These are phyloP conservation scores for Aschersonia sp. DNA, from an alignment of 2,329 filamentous ascomycete species.

Conservation along the genomic window DNA sequence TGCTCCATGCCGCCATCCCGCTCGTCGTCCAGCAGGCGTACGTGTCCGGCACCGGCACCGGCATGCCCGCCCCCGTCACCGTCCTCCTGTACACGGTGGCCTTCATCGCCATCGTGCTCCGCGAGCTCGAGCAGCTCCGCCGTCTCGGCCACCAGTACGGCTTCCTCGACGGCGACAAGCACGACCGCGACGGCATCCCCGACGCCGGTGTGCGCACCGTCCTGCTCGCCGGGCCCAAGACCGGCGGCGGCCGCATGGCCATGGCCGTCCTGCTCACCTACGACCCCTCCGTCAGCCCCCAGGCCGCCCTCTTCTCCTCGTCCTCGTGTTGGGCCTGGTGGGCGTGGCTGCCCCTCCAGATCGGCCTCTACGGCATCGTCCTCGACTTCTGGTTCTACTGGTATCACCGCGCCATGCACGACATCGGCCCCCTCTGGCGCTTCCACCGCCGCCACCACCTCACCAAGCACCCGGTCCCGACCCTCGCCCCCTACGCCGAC, in stretches of 20 bases:
- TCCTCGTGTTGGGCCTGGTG: conserved; percentile 12
- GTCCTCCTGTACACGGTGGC: conserved; percentile 13
- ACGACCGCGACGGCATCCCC: conserved; percentile 19
- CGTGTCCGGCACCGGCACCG: conserved; percentile 10
- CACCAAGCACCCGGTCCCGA: conserved; percentile 10
- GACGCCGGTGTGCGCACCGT: conserved; percentile 13
- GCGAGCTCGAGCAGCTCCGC: conserved; percentile 15
- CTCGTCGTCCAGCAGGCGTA: conserved; percentile 9
- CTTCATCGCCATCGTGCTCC: conserved; percentile 16
- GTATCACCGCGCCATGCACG: conserved; percentile 21
- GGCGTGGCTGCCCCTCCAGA: conserved; percentile 14
- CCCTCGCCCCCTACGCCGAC: conserved; percentile 24
- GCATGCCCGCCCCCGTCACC: conserved; percentile 2
- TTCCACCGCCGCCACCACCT: conserved; percentile 28
- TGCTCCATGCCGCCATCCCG: conserved; percentile 7
- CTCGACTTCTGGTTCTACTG: conserved; percentile 5
- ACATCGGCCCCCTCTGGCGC: conserved; percentile 19
- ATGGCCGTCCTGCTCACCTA: conserved; percentile 11
- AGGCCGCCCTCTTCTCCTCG: conserved; percentile 7
- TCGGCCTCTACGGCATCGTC: conserved; percentile 1
- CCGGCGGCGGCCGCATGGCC: conserved; percentile 6
- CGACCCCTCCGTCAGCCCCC: conserved; percentile 8
- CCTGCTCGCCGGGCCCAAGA: conserved; percentile 5
- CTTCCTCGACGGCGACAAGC: conserved; percentile 13
- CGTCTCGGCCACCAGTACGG: conserved; percentile 16